Percentiles rank a stretch among this genome's conserved stretches.
These are phyloP conservation scores for Dactylellina parvicollis DNA, from an alignment of 2,329 filamentous ascomycete species.

Conservation along the genomic window DNA sequence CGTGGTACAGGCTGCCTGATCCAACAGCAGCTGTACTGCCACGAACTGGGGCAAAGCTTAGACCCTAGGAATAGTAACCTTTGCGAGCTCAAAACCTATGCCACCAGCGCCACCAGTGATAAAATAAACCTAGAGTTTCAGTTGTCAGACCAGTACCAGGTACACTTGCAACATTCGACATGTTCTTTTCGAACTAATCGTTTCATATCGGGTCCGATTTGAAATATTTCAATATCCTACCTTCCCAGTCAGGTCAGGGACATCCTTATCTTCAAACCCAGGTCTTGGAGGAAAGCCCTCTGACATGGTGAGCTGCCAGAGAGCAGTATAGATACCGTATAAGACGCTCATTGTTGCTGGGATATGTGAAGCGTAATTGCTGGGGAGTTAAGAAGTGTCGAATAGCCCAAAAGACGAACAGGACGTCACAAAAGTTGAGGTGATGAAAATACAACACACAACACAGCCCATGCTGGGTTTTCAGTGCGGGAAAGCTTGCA, in stretches of 20 bases:
- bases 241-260: conserved; percentile 63
- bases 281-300: conserved; percentile 61
- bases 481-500: too few species aligned
- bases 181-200: too few species aligned
- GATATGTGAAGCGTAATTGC: neutral
- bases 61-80: conserved; percentile 52
- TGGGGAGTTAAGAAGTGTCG: too few species aligned
- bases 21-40: too few species aligned
- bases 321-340: conserved; percentile 3
- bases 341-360: conserved; percentile 15
- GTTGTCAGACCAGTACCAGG: too few species aligned
- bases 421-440: too few species aligned
- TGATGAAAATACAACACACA: too few species aligned
- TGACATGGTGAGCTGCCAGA: conserved; percentile 4
- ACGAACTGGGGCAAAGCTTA: too few species aligned
- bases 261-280: conserved; percentile 62
- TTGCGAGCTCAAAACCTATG: conserved; percentile 67
- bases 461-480: too few species aligned
- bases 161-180: too few species aligned
- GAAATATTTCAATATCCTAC: conserved; percentile 56
- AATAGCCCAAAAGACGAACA: neutral
- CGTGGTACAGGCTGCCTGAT: too few species aligned
- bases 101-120: conserved; percentile 66
- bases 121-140: conserved; percentile 61
- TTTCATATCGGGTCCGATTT: too few species aligned